These are phyloP conservation scores for Rutstroemia sp. DNA, from an alignment of 2,329 filamentous ascomycete species.

Conservation along the genomic window DNA sequence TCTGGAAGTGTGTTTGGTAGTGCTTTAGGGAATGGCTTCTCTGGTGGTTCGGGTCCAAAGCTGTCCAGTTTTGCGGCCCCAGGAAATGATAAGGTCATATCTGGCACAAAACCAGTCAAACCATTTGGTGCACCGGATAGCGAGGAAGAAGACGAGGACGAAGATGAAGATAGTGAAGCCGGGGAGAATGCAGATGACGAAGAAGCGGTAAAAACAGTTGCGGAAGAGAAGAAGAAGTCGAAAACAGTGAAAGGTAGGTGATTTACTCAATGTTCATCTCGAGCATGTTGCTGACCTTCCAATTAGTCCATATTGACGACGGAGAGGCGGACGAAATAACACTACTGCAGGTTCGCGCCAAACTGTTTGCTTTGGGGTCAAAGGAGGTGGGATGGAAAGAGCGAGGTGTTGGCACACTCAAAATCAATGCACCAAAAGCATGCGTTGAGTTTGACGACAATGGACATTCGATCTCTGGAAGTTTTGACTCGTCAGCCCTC, in stretches of 20 bases:
- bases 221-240: slow-evolving; percentile 55
- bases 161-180: slow-evolving; percentile 35
- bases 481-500: slow-evolving; percentile 49
- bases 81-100: slow-evolving; percentile 38
- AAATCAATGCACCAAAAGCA: slow-evolving; percentile 66
- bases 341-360: slow-evolving; percentile 68
- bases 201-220: slow-evolving; percentile 40
- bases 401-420: slow-evolving; percentile 74
- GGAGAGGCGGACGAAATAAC: slow-evolving; percentile 80
- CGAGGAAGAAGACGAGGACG: slow-evolving; percentile 48
- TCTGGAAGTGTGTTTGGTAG: slow-evolving; percentile 35
- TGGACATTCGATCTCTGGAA: slow-evolving; percentile 41
- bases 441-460: slow-evolving; percentile 49
- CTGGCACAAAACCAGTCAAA: slow-evolving; percentile 54
- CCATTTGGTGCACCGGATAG: slow-evolving; percentile 73
- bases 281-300: not conserved
- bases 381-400: slow-evolving; percentile 71
- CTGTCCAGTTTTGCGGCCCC: slow-evolving; percentile 66
- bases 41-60: slow-evolving; percentile 34
- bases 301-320: slow-evolving; percentile 59
- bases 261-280: not conserved
- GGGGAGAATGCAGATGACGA: slow-evolving; percentile 37
- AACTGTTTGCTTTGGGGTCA: slow-evolving; percentile 72
- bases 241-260: slow-evolving; percentile 63
- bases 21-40: slow-evolving; percentile 35